Conservation (phyloP, 75 land plant genomes). For the Sequoiadendron giganteum region DNA sequence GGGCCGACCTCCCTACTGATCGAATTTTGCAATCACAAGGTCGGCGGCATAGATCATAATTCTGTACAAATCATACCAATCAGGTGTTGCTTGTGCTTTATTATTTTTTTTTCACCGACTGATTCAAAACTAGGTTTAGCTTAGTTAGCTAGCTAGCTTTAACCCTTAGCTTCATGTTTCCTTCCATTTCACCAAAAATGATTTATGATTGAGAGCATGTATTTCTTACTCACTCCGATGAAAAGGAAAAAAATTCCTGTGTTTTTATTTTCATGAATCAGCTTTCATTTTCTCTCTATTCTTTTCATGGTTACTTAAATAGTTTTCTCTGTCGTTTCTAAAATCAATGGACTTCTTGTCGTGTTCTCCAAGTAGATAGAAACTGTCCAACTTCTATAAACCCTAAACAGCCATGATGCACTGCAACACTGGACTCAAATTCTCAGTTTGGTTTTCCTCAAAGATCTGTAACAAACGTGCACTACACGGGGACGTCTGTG, state of each 20-base stretch:
- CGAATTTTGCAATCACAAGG: slow-evolving; percentile 1
- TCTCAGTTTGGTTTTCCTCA: neutral
- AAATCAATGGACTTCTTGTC: neutral
- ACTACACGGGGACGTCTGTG: neutral
- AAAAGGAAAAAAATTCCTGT: too few species aligned
- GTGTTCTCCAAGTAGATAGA: neutral
- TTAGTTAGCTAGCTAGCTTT: neutral
- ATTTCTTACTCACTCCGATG: neutral
- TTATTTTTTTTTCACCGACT: neutral
- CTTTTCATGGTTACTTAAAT: neutral
- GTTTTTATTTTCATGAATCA: neutral
- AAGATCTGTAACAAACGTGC: neutral
- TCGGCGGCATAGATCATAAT: neutral
- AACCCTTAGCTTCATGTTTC: neutral
- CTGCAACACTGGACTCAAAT: neutral
- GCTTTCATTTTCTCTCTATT: neutral
- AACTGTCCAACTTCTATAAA: neutral
- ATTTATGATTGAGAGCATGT: neutral
- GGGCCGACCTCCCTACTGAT: slow-evolving; percentile 18
- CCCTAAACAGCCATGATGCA: neutral
- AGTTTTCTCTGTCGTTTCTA: neutral
- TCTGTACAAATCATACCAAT: slow-evolving; percentile 6
- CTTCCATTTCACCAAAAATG: neutral
- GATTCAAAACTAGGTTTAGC: neutral
- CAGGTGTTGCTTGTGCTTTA: slow-evolving; percentile 3